phyloP scores from a whole-genome alignment of 495 filamentous ascomycete species.

The Staphylotrichum longicolle region DNA sequence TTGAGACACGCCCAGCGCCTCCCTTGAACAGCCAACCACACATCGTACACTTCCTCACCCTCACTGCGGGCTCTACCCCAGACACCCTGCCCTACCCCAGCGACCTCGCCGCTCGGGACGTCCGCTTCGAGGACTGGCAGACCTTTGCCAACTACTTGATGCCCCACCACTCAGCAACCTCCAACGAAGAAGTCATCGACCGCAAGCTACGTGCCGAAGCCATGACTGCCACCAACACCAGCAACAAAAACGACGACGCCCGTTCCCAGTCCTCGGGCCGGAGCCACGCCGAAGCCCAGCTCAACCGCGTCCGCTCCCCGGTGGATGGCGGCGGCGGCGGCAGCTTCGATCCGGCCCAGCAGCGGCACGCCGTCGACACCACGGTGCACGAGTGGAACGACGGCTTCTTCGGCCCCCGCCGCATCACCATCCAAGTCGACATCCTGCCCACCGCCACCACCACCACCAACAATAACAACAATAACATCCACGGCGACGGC shows the following conservation, averaged over 20 bases:
- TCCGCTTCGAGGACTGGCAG: slow-evolving; percentile 47
- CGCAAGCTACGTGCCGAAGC: slow-evolving; percentile 38
- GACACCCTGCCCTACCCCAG: slow-evolving; percentile 37
- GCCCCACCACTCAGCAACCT: slow-evolving; percentile 32
- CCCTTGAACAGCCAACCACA: slow-evolving; percentile 9
- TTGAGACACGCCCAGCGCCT: slow-evolving; percentile 39
- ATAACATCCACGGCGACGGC: neutral
- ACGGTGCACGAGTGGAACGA: slow-evolving; percentile 52
- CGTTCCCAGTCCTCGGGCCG: slow-evolving; percentile 18
- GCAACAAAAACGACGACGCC: slow-evolving; percentile 23
- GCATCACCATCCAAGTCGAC: slow-evolving; percentile 26
- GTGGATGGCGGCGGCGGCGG: neutral
- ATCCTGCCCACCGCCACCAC: neutral
- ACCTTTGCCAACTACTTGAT: slow-evolving; percentile 50
- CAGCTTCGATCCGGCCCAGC: slow-evolving; percentile 7
- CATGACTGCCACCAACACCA: slow-evolving; percentile 15
- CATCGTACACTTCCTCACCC: slow-evolving; percentile 27
- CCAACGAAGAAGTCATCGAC: slow-evolving; percentile 38
- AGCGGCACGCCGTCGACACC: slow-evolving; percentile 28
- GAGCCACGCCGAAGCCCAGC: slow-evolving; percentile 38
- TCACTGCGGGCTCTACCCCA: slow-evolving; percentile 27
- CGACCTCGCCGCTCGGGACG: slow-evolving; percentile 35
- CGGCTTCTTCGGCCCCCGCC: slow-evolving; percentile 48
- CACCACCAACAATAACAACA: neutral
- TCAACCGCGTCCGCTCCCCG: slow-evolving; percentile 31